Evolutionary conservation across 2,329 filamentous ascomycete genomes (phyloP), one percentile per base, ranked within the genome.

Genomic region (Scytalidium lignicola): DNA sequence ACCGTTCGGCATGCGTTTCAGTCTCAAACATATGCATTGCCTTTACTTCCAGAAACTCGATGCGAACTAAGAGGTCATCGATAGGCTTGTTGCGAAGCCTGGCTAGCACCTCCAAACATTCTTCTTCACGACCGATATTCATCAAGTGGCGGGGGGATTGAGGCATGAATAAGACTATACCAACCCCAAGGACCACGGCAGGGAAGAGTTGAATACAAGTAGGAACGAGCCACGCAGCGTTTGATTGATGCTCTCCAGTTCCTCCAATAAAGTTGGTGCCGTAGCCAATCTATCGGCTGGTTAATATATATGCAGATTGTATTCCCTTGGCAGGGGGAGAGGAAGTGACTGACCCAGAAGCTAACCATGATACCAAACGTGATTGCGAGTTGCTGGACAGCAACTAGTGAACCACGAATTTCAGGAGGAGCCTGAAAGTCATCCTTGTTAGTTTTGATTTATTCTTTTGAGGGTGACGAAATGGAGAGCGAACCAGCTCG

Each of bases 341-440:
- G 32, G 15, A 37, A 15, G n/a, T 23, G 41, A 51, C 17, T 44
- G 32, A 71, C 61, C 70, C 72, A 74, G 58, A 73, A 73, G 1
- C 66, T 68, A 19, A 76, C 63, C 67, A 73, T 70, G 48, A 80
- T 74, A 22, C 75, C 76, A 29, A 79, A 68, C 2, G 74, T 78
- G 48, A 79, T 81, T 2, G 78, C 76, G n/a, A 85, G 71, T 51
- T 83, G 81, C 48, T 85, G 80, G 17, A 85, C 70, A 3, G 75
- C 79, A 17, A 85, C 79, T 4, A 86, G 70, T 17, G 80, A 74
- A 29, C 83, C 83, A 51, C 83, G 70, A 23, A 85, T 73, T 59
- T 86, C 80, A 1, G 82, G 81, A 10, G 80, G 73, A 2, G 76
- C 73, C 32, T 37, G 15, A 37, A 17, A 15, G 32, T n/a, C 32